phyloP scores from a whole-genome alignment of 1,284 basidiomycete species.

The Tilletia setariae region DNA sequence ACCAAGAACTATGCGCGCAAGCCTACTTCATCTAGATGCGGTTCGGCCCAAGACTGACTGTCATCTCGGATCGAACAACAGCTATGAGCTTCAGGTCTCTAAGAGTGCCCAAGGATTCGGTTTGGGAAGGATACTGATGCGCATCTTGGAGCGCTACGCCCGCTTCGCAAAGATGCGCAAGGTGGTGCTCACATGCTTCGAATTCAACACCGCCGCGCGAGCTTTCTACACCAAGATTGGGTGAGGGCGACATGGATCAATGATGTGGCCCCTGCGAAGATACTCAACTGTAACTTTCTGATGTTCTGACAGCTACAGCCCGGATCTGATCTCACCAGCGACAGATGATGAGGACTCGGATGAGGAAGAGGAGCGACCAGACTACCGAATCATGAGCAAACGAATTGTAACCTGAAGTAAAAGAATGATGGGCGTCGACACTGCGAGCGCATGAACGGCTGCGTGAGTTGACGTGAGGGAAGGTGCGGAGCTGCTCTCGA shows the following conservation, averaged over 20 bases:
- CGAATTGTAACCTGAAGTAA: too few relatives aligned
- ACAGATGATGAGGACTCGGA: neutral
- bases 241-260: neutral
- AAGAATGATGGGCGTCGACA: too few relatives aligned
- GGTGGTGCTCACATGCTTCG: conserved; percentile 15
- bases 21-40: too few relatives aligned
- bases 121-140: conserved; percentile 1
- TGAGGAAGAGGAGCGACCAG: neutral
- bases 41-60: too few relatives aligned
- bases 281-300: too few relatives aligned
- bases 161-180: conserved; percentile 14
- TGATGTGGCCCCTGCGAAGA: too few relatives aligned
- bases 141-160: neutral
- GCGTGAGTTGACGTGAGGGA: too few relatives aligned
- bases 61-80: neutral
- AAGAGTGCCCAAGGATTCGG: neutral
- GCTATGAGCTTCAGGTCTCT: conserved; percentile 15
- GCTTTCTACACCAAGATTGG: conserved; percentile 9
- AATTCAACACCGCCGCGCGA: neutral
- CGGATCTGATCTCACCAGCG: neutral
- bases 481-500: too few relatives aligned
- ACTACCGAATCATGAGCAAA: too few relatives aligned
- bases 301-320: too few relatives aligned
- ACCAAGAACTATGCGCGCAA: too few relatives aligned
- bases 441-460: too few relatives aligned